Evolutionary conservation across 2,329 filamentous ascomycete genomes (phyloP).

Genomic region (Aspergillus aculeatus): DNA sequence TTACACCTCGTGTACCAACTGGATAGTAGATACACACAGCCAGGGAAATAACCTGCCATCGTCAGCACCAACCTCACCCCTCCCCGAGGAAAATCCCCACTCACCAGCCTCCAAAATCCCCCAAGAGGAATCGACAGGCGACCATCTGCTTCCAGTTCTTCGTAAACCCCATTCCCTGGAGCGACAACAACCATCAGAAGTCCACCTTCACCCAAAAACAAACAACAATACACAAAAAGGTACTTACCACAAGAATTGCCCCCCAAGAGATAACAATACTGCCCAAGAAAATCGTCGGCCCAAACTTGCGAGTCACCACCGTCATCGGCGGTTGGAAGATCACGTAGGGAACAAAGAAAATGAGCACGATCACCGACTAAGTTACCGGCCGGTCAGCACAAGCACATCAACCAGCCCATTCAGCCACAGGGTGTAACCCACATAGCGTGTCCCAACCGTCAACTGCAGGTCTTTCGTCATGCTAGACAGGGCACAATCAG

Average conservation of each 20-base stretch:
- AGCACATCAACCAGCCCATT: background rate
- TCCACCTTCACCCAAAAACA: background rate
- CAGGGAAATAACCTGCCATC: constrained; percentile 67
- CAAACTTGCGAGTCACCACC: constrained; percentile 31
- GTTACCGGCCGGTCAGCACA: constrained; percentile 2
- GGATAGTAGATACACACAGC: constrained; percentile 68
- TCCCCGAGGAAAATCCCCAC: background rate
- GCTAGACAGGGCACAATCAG: constrained; percentile 55
- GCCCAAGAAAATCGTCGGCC: constrained; percentile 28
- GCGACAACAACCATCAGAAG: background rate
- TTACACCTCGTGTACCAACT: constrained; percentile 64
- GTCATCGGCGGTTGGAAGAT: constrained; percentile 34
- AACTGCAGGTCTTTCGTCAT: constrained; percentile 33
- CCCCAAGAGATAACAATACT: constrained; percentile 32
- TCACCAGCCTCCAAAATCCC: constrained; percentile 28
- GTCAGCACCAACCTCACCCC: constrained; percentile 53
- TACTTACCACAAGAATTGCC: constrained; percentile 27
- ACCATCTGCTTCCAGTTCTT: constrained; percentile 30
- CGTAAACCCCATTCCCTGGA: constrained; percentile 31
- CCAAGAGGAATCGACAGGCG: constrained; percentile 27
- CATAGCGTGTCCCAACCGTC: constrained; percentile 28
- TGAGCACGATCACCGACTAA: constrained; percentile 32
- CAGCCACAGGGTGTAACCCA: background rate
- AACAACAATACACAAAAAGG: background rate
- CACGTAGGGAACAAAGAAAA: constrained; percentile 35